Percentiles rank a stretch among this genome's conserved stretches.
These are phyloP conservation scores for Thelephora ganbajun DNA, from an alignment of 768 basidiomycete genomes.

Conservation along the genomic window DNA sequence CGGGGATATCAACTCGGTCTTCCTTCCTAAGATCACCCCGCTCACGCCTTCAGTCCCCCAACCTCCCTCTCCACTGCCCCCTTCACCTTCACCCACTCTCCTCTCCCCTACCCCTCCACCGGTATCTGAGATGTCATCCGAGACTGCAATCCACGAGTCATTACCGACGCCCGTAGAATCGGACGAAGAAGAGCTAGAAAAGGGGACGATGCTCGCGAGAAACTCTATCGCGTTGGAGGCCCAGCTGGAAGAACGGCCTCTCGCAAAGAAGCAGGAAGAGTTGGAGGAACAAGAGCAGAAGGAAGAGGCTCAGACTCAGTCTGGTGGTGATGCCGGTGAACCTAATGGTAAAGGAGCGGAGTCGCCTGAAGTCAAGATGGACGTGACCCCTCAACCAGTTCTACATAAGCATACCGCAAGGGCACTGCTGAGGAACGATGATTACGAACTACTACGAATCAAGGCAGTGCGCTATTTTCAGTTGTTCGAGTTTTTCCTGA, in stretches of 20 bases:
- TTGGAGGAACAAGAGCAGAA: constrained; percentile 43
- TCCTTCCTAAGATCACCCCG: constrained; percentile 69
- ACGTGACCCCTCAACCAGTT: constrained; percentile 6
- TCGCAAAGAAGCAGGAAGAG: constrained; percentile 80
- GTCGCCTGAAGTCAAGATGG: constrained; percentile 3
- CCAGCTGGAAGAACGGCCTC: constrained; percentile 72
- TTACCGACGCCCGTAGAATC: not conserved
- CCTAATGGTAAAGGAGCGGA: constrained; percentile 1
- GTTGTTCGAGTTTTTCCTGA: not conserved
- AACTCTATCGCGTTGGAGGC: constrained; percentile 72
- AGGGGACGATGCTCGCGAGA: constrained; percentile 47
- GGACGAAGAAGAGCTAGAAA: constrained; percentile 29
- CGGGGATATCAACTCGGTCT: constrained; percentile 94
- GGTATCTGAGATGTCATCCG: constrained; percentile 2
- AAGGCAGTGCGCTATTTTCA: constrained; percentile 37
- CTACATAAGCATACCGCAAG: constrained; percentile 40
- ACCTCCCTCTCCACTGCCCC: constrained; percentile 1
- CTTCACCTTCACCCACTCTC: constrained; percentile 2
- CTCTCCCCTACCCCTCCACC: not conserved
- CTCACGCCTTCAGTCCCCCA: constrained; percentile 24
- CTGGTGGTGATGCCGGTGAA: not conserved
- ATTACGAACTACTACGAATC: constrained; percentile 70
- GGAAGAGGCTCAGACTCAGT: constrained; percentile 18
- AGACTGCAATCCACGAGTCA: constrained; percentile 1
- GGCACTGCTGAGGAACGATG: constrained; percentile 79